Conservation (phyloP, 768 basidiomycete species). For the Termitomyces sp. region DNA sequence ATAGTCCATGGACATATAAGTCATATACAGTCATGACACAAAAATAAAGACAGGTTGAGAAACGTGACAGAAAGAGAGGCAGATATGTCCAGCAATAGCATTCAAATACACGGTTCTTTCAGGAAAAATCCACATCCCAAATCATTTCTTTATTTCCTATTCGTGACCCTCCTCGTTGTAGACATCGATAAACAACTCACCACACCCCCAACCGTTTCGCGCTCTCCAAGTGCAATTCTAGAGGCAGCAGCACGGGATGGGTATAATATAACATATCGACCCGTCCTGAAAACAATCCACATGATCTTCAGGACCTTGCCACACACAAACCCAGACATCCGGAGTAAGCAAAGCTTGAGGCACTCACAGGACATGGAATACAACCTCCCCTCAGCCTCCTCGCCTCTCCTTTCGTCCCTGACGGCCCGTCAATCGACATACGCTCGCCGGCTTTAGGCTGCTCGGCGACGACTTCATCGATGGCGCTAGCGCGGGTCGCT, state of each 20-base stretch:
- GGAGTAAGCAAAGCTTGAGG: background rate
- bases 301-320: background rate
- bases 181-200: background rate
- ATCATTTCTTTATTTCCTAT: no score
- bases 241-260: slow-evolving; percentile 11
- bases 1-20: no score
- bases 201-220: background rate
- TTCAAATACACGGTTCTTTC: no score
- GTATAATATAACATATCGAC: slow-evolving; percentile 11
- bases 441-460: background rate
- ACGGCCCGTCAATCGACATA: background rate
- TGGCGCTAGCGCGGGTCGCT: background rate
- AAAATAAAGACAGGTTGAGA: no score
- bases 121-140: no score
- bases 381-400: slow-evolving; percentile 13
- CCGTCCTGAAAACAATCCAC: slow-evolving; percentile 1
- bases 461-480: background rate
- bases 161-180: background rate
- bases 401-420: slow-evolving; percentile 1
- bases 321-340: background rate
- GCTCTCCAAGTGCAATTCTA: background rate
- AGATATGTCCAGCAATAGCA: no score
- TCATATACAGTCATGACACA: no score
- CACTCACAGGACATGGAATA: slow-evolving; percentile 12
- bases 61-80: no score